These are phyloP conservation scores for Rhodotorula graminis DNA, from an alignment of 768 basidiomycete species.

Conservation along the genomic window DNA sequence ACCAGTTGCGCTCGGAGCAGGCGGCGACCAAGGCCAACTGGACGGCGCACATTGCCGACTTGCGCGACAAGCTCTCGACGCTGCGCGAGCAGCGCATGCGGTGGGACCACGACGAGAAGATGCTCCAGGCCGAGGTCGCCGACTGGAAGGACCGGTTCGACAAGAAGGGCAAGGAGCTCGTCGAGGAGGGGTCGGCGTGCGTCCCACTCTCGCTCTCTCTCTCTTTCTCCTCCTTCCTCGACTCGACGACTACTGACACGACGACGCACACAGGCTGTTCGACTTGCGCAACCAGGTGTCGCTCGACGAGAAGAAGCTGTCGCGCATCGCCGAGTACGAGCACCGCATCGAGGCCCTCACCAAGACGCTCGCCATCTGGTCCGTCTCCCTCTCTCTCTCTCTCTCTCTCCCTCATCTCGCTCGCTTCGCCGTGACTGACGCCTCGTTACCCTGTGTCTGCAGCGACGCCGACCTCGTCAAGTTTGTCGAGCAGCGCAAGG, in stretches of 20 bases:
- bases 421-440: too few species aligned
- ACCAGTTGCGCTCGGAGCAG: conserved; percentile 67
- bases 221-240: neutral
- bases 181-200: conserved; percentile 46
- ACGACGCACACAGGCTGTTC: conserved; percentile 54
- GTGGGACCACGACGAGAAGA: conserved; percentile 67
- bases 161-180: conserved; percentile 46
- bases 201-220: neutral
- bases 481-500: conserved; percentile 29
- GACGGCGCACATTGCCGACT: conserved; percentile 72
- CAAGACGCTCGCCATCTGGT: conserved; percentile 74
- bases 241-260: neutral
- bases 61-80: conserved; percentile 70
- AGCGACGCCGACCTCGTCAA: conserved; percentile 34
- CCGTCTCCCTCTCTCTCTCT: conserved; percentile 39
- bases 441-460: neutral
- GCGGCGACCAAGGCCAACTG: conserved; percentile 70
- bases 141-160: conserved; percentile 58
- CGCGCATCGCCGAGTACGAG: conserved; percentile 76
- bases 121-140: conserved; percentile 64
- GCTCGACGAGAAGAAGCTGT: conserved; percentile 74
- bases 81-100: conserved; percentile 72
- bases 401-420: neutral
- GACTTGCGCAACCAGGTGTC: conserved; percentile 68
- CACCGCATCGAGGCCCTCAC: conserved; percentile 75